phyloP scores from a whole-genome alignment of 371 early-diverging fungal species.

The Mucor saturninus region DNA sequence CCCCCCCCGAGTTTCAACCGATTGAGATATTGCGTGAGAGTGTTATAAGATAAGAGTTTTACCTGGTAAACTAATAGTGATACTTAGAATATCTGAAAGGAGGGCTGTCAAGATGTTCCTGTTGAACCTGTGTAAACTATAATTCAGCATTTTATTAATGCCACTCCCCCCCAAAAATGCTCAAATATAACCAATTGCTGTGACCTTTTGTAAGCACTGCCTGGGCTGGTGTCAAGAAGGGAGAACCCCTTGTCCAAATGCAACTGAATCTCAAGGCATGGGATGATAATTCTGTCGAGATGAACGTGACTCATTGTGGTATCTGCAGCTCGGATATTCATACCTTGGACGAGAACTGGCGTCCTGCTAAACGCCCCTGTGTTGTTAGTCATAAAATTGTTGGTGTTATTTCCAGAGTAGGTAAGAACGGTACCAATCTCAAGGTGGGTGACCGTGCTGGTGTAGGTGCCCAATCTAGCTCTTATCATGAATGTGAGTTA shows the following conservation, averaged over 20 bases:
- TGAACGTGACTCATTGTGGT: slow-evolving; percentile 56
- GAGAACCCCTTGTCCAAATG: slow-evolving; percentile 22
- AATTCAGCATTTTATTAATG: too few relatives aligned
- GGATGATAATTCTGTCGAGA: slow-evolving; percentile 46
- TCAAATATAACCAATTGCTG: too few relatives aligned
- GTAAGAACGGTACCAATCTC: slow-evolving; percentile 47
- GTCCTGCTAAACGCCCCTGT: slow-evolving; percentile 51
- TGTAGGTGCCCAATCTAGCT: slow-evolving; percentile 53
- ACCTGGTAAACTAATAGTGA: too few relatives aligned
- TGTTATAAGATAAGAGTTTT: too few relatives aligned
- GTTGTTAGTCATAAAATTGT: slow-evolving; percentile 67
- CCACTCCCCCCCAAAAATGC: too few relatives aligned
- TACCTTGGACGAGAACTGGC: slow-evolving; percentile 65
- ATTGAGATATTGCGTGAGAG: too few relatives aligned
- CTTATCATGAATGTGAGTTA: slow-evolving; percentile 41
- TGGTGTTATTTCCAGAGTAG: slow-evolving; percentile 48
- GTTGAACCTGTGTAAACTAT: too few relatives aligned
- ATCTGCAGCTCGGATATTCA: slow-evolving; percentile 61
- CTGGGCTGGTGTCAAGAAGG: background rate
- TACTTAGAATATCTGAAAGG: too few relatives aligned
- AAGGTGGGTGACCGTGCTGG: slow-evolving; percentile 44
- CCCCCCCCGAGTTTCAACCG: too few relatives aligned
- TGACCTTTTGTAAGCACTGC: too few relatives aligned
- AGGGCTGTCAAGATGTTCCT: too few relatives aligned
- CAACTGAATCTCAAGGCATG: slow-evolving; percentile 1